Evolutionary conservation across 331 rosid species (phyloP).

Genomic region (Telfairia occidentalis): DNA sequence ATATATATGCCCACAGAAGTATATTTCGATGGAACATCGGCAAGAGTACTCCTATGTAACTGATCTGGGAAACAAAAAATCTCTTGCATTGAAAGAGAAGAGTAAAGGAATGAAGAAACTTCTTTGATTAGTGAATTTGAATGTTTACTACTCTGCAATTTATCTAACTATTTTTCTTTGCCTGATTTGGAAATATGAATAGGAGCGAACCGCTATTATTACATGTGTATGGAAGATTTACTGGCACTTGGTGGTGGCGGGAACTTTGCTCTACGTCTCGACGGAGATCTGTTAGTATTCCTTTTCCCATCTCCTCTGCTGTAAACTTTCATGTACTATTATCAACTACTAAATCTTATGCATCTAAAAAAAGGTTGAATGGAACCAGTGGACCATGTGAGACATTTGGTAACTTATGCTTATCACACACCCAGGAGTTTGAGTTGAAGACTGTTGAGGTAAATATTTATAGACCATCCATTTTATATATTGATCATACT

Average conservation of each 20-base stretch:
- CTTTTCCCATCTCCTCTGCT: neutral
- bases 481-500: neutral
- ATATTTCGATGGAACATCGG: neutral
- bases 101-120: neutral
- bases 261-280: constrained; percentile 66
- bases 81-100: neutral
- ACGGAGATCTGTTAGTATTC: constrained; percentile 76
- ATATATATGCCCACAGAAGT: neutral
- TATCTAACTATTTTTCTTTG: neutral
- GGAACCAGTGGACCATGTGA: constrained; percentile 89
- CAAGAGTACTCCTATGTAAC: neutral
- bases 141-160: neutral
- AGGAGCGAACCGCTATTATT: constrained; percentile 85
- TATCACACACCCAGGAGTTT: constrained; percentile 76
- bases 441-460: constrained; percentile 92
- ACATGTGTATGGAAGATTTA: constrained; percentile 57
- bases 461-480: no score
- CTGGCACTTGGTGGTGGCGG: constrained; percentile 94
- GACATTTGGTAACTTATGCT: constrained; percentile 73
- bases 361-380: constrained; percentile 40
- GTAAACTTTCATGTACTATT: neutral
- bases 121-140: neutral
- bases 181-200: constrained; percentile 1
- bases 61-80: neutral
- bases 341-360: neutral